A percentile compares a stretch with the other conserved stretches of the same genome.
These are phyloP conservation scores for Alopecurus myosuroides DNA, from an alignment of 176 grass and related monocot genomes.

Conservation along the genomic window DNA sequence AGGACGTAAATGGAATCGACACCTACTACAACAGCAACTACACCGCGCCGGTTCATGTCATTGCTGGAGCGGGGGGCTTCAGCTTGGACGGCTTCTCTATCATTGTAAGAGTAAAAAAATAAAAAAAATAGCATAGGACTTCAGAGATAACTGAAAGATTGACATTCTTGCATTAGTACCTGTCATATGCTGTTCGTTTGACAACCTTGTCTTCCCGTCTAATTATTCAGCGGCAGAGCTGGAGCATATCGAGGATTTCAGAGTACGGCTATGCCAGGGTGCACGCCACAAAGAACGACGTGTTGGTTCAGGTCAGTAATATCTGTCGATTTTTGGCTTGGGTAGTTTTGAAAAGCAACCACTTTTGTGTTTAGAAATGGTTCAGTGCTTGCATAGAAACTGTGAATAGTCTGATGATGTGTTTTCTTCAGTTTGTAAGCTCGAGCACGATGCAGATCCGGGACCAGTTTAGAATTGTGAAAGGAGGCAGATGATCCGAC, in stretches of 20 bases:
- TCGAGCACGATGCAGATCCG: slow-evolving; percentile 43
- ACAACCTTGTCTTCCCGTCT: slow-evolving; percentile 15
- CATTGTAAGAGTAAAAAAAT: slow-evolving; percentile 29
- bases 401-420: neutral
- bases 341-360: neutral
- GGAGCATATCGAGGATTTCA: slow-evolving; percentile 67
- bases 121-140: neutral
- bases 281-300: slow-evolving; percentile 39
- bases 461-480: slow-evolving; percentile 67
- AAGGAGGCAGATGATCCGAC: slow-evolving; percentile 14
- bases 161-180: neutral
- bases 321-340: neutral
- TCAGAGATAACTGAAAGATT: neutral
- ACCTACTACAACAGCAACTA: slow-evolving; percentile 83
- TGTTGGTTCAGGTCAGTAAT: slow-evolving; percentile 53
- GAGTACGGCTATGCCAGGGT: slow-evolving; percentile 71
- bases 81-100: slow-evolving; percentile 57
- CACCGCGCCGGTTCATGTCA: slow-evolving; percentile 59
- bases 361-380: neutral
- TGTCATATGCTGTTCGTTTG: neutral
- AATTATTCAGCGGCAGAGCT: slow-evolving; percentile 31
- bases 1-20: slow-evolving; percentile 53
- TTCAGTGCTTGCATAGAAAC: neutral
- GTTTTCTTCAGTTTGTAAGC: slow-evolving; percentile 64
- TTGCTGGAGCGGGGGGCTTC: slow-evolving; percentile 74